These are phyloP conservation scores for Pulveroboletus sp. DNA, from an alignment of 768 basidiomycete genomes.

Conservation along the genomic window DNA sequence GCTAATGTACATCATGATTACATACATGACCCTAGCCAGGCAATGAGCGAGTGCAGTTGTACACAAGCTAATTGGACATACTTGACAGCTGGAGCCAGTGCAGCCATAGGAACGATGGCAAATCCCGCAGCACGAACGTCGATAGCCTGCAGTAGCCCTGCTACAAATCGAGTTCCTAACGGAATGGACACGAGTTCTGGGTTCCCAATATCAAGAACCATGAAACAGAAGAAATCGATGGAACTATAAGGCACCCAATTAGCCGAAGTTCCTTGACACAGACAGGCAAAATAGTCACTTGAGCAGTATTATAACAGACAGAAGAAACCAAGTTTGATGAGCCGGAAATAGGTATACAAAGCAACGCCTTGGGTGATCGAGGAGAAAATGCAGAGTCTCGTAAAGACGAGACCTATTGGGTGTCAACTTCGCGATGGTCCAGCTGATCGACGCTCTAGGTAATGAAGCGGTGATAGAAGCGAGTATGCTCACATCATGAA, in stretches of 20 bases:
- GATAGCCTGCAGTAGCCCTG: slow-evolving; percentile 73
- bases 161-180: slow-evolving; percentile 60
- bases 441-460: slow-evolving; percentile 43
- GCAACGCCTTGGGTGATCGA: slow-evolving; percentile 92
- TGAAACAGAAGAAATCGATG: slow-evolving; percentile 87
- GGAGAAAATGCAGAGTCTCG: slow-evolving; percentile 85
- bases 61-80: slow-evolving; percentile 32
- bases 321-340: slow-evolving; percentile 90
- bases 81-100: slow-evolving; percentile 89
- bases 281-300: slow-evolving; percentile 42
- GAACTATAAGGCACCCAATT: slow-evolving; percentile 36
- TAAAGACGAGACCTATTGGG: slow-evolving; percentile 53
- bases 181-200: slow-evolving; percentile 64
- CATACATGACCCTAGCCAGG: slow-evolving; percentile 64
- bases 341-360: slow-evolving; percentile 89
- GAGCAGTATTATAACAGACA: slow-evolving; percentile 60
- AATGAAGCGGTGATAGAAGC: background rate
- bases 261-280: background rate
- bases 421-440: slow-evolving; percentile 62
- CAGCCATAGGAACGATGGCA: slow-evolving; percentile 61
- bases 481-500: slow-evolving; percentile 65
- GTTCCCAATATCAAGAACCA: slow-evolving; percentile 84
- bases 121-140: slow-evolving; percentile 90
- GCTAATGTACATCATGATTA: slow-evolving; percentile 92
- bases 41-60: background rate